Conservation (phyloP, 352 stramenopile genomes). For the Phytopythium litorale region DNA sequence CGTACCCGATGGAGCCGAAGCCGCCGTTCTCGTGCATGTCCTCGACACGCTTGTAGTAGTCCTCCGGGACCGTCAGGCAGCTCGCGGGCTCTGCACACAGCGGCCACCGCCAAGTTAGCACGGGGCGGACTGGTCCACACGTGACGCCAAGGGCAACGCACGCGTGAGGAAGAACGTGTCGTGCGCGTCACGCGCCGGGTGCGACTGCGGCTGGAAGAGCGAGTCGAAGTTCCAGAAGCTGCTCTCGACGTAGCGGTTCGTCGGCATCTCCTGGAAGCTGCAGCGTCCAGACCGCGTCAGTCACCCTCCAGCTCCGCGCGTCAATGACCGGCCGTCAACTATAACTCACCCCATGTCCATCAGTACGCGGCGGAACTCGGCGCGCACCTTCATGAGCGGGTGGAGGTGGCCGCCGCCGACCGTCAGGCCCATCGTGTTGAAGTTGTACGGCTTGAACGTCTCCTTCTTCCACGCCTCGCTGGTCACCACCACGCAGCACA, state of each 20-base stretch:
- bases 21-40: slow-evolving; percentile 98
- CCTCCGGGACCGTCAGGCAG: slow-evolving; percentile 91
- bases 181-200: slow-evolving; percentile 98
- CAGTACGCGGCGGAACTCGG: slow-evolving; percentile 98
- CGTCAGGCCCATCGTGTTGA: slow-evolving; percentile 94
- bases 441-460: slow-evolving; percentile 99
- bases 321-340: neutral
- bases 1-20: slow-evolving; percentile 96
- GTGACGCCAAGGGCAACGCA: slow-evolving; percentile 19
- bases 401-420: slow-evolving; percentile 97
- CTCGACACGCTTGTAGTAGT: slow-evolving; percentile 99
- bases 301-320: neutral
- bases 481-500: neutral
- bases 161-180: slow-evolving; percentile 99
- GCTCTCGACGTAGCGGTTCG: slow-evolving; percentile 98
- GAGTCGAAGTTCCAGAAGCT: slow-evolving; percentile 99
- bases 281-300: neutral
- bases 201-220: slow-evolving; percentile 99
- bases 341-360: slow-evolving; percentile 96
- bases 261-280: slow-evolving; percentile 99
- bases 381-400: slow-evolving; percentile 96
- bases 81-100: slow-evolving; percentile 54
- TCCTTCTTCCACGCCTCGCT: slow-evolving; percentile 94
- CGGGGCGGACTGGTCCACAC: neutral
- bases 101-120: neutral